These are phyloP conservation scores for Rusavskia elegans DNA, from an alignment of 495 filamentous ascomycete species.

Conservation along the genomic window DNA sequence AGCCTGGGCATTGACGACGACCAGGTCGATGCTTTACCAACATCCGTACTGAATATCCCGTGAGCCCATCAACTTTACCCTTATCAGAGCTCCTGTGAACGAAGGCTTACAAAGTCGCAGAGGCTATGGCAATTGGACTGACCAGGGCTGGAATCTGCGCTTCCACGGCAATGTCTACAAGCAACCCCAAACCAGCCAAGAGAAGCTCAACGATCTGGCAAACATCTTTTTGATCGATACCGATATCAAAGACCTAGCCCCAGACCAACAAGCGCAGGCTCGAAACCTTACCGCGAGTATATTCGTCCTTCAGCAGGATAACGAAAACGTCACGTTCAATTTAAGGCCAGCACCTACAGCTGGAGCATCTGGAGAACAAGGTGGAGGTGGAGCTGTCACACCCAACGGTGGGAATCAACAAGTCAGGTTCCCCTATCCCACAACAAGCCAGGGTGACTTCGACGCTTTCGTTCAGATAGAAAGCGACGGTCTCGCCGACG, in stretches of 20 bases:
- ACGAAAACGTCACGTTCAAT: conserved; percentile 45
- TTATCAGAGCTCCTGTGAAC: background rate
- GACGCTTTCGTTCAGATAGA: conserved; percentile 44
- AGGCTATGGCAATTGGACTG: conserved; percentile 73
- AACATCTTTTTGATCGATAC: conserved; percentile 53
- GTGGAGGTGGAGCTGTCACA: conserved; percentile 36
- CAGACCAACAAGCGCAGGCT: conserved; percentile 44
- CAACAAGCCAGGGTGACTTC: conserved; percentile 52
- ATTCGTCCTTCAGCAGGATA: conserved; percentile 51
- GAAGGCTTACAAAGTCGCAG: conserved; percentile 14
- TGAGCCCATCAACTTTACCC: conserved; percentile 11
- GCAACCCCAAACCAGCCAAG: conserved; percentile 45
- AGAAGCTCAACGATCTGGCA: conserved; percentile 47
- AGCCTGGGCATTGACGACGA: conserved; percentile 39
- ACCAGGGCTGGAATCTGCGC: conserved; percentile 55
- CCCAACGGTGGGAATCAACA: conserved; percentile 38
- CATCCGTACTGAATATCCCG: conserved; percentile 57
- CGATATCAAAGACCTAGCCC: conserved; percentile 39
- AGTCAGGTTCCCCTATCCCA: conserved; percentile 37
- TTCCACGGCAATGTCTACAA: conserved; percentile 72
- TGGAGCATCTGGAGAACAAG: conserved; percentile 31
- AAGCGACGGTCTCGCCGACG: conserved; percentile 33
- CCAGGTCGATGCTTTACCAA: conserved; percentile 43
- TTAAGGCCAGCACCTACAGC: conserved; percentile 36
- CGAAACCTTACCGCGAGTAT: conserved; percentile 58